Percentiles rank a stretch among this genome's conserved stretches.
phyloP scores from a whole-genome alignment of 306 rosid species.

The Trifolium fragiferum region DNA sequence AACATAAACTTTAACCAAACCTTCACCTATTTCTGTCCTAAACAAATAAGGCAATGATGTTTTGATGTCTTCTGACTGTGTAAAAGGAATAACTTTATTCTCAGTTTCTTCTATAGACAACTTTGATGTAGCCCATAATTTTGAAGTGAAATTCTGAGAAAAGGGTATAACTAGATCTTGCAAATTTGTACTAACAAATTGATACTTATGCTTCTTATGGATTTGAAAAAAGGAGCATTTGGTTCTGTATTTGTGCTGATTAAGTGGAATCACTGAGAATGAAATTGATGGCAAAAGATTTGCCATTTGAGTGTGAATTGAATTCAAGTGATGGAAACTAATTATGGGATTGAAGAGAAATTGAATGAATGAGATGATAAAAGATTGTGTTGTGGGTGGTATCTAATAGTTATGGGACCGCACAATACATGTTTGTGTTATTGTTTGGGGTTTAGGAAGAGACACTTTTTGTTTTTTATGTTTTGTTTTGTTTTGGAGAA shows the following conservation, averaged over 20 bases:
- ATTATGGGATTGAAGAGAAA: neutral
- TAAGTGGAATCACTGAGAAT: conserved; percentile 40
- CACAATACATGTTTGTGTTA: conserved; percentile 4
- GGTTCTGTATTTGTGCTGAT: conserved; percentile 36
- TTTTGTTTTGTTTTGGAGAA: neutral
- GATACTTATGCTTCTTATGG: conserved; percentile 42
- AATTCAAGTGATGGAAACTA: conserved; percentile 26
- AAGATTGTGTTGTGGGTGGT: conserved; percentile 12
- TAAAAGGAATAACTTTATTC: conserved; percentile 37
- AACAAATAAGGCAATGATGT: conserved; percentile 64
- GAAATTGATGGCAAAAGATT: conserved; percentile 51
- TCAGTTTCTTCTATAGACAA: conserved; percentile 53
- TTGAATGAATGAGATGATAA: neutral
- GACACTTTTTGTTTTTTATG: neutral
- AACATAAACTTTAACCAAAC: conserved; percentile 70
- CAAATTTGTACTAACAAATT: conserved; percentile 35
- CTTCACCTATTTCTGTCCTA: conserved; percentile 76
- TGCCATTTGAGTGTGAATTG: conserved; percentile 53
- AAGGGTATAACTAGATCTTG: conserved; percentile 21
- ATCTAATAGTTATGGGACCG: conserved; percentile 16
- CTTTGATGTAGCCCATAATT: conserved; percentile 49
- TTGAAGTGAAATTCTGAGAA: conserved; percentile 41
- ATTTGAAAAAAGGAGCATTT: conserved; percentile 40
- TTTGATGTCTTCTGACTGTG: conserved; percentile 44
- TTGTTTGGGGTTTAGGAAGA: conserved; percentile 12